Conservation (phyloP, 345 rosid species). For the Ricinus communis region DNA sequence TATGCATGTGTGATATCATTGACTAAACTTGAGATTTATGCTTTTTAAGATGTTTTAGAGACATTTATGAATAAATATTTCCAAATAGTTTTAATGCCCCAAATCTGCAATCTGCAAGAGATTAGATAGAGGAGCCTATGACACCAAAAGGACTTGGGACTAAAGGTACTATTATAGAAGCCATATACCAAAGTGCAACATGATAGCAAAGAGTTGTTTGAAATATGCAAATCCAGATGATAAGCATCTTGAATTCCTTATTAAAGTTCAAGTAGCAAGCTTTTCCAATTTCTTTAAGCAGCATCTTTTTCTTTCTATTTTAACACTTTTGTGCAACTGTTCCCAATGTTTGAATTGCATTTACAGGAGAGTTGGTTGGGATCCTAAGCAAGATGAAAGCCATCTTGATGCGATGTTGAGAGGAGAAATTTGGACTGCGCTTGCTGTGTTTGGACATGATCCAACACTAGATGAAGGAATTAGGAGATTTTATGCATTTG, state of each 20-base stretch:
- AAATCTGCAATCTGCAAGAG: background rate
- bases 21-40: background rate
- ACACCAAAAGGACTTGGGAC: too few relatives aligned
- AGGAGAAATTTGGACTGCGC: conserved; percentile 85
- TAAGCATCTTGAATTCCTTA: background rate
- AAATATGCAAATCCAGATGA: background rate
- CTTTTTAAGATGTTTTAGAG: background rate
- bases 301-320: background rate
- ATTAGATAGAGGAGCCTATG: background rate
- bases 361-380: conserved; percentile 90
- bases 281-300: background rate
- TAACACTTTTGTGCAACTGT: background rate
- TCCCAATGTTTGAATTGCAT: conserved; percentile 13
- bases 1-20: too few relatives aligned
- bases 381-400: conserved; percentile 78
- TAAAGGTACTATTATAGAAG: background rate
- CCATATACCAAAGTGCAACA: background rate
- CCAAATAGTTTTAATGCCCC: background rate
- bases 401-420: conserved; percentile 92
- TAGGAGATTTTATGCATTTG: conserved; percentile 68
- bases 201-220: background rate
- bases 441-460: conserved; percentile 69
- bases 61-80: background rate
- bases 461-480: conserved; percentile 64
- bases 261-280: background rate